Evolutionary conservation across 1,139 yeast species (phyloP).

Genomic region (Taphrina deformans): DNA sequence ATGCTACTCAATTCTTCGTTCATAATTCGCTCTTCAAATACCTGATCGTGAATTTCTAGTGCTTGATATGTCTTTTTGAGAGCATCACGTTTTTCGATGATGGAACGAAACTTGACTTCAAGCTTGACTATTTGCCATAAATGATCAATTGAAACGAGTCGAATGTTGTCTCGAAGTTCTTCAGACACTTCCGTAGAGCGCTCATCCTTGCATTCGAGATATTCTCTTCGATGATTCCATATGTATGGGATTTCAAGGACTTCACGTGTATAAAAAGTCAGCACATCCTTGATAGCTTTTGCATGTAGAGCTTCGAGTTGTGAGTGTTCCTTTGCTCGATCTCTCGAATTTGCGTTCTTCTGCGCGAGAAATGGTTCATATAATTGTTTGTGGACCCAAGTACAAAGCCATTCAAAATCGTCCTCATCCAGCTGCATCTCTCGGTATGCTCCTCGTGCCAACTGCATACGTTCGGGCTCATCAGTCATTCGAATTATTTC

Average conservation of each 20-base stretch:
- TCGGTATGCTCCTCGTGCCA: conserved; percentile 59
- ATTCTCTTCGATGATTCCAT: conserved; percentile 93
- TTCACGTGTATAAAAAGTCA: conserved; percentile 75
- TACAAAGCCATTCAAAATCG: conserved; percentile 47
- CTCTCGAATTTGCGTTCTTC: conserved; percentile 37
- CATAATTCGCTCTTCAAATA: conserved; percentile 57
- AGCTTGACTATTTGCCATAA: conserved; percentile 86
- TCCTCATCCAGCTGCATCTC: conserved; percentile 70
- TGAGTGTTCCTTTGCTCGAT: conserved; percentile 39
- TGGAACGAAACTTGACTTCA: conserved; percentile 85
- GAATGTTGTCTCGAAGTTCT: conserved; percentile 50
- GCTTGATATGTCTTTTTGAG: conserved; percentile 60
- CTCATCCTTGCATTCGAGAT: conserved; percentile 57
- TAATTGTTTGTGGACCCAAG: conserved; percentile 62
- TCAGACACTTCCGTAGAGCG: conserved; percentile 17
- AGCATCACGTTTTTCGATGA: conserved; percentile 70
- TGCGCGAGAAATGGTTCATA: conserved; percentile 24
- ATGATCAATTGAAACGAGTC: conserved; percentile 56
- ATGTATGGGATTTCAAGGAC: conserved; percentile 92
- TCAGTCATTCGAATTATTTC: conserved; percentile 83
- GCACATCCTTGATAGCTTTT: conserved; percentile 71
- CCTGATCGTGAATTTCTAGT: conserved; percentile 59
- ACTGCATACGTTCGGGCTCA: conserved; percentile 89
- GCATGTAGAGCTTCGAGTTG: conserved; percentile 59
- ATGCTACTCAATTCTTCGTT: conserved; percentile 56